These are phyloP conservation scores for Phyllosticta paracitricarpa DNA, from an alignment of 2,329 filamentous ascomycete genomes.

Conservation along the genomic window DNA sequence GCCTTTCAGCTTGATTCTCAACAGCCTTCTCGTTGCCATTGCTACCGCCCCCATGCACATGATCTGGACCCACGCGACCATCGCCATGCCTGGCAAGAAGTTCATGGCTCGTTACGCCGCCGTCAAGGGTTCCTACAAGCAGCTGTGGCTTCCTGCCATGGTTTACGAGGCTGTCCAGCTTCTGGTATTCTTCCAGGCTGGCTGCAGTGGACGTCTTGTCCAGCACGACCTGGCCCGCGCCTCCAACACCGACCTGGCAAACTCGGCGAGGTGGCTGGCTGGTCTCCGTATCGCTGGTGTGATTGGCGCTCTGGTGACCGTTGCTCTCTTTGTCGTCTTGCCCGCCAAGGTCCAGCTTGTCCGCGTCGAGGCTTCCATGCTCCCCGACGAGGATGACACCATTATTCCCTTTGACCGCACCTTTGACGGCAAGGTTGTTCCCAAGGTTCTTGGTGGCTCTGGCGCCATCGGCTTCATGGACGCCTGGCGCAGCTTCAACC, in stretches of 20 bases:
- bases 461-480: slow-evolving; percentile 63
- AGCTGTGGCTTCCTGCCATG: slow-evolving; percentile 58
- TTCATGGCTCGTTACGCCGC: slow-evolving; percentile 59
- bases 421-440: slow-evolving; percentile 66
- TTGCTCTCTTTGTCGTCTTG: slow-evolving; percentile 61
- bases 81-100: slow-evolving; percentile 56
- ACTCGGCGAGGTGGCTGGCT: slow-evolving; percentile 20
- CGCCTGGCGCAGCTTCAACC: slow-evolving; percentile 71
- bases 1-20: slow-evolving; percentile 41
- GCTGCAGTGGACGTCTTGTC: slow-evolving; percentile 36
- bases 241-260: slow-evolving; percentile 19
- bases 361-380: slow-evolving; percentile 77
- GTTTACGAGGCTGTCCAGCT: slow-evolving; percentile 40
- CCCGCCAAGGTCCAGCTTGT: slow-evolving; percentile 68
- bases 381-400: slow-evolving; percentile 70
- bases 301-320: slow-evolving; percentile 38
- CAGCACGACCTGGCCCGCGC: slow-evolving; percentile 24
- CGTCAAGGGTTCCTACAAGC: slow-evolving; percentile 48
- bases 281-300: slow-evolving; percentile 17
- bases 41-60: slow-evolving; percentile 59
- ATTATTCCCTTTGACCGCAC: slow-evolving; percentile 86
- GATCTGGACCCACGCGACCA: slow-evolving; percentile 78
- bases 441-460: slow-evolving; percentile 62
- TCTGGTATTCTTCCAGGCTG: slow-evolving; percentile 45
- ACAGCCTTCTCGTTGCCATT: slow-evolving; percentile 49